These are phyloP conservation scores for Skeletonema grethae DNA, from an alignment of 108 stramenopile genomes.

Conservation along the genomic window DNA sequence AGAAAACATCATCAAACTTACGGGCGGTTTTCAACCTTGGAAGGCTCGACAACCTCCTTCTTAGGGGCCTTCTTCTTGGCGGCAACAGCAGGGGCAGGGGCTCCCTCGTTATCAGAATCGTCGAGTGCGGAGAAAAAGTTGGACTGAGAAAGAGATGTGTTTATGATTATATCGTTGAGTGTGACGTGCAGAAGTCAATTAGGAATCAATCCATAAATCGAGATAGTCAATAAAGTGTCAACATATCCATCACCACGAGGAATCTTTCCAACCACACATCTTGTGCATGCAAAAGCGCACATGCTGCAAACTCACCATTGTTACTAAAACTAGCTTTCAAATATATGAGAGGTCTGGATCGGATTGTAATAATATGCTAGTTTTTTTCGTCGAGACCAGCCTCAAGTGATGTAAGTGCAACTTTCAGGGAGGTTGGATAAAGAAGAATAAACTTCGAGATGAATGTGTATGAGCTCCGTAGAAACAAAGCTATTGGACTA, in stretches of 20 bases:
- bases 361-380: constrained; percentile 4
- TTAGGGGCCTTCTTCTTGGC: constrained; percentile 62
- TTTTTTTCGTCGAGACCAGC: constrained; percentile 7
- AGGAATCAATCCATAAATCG: neutral
- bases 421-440: neutral
- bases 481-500: neutral
- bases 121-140: constrained; percentile 91
- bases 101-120: constrained; percentile 82
- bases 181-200: neutral
- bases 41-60: constrained; percentile 59
- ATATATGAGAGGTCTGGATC: neutral
- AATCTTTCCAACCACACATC: neutral
- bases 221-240: neutral
- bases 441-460: constrained; percentile 1
- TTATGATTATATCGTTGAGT: neutral
- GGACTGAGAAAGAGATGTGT: constrained; percentile 20
- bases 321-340: constrained; percentile 5
- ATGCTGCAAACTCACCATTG: neutral
- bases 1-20: constrained; percentile 15
- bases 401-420: constrained; percentile 7
- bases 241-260: neutral
- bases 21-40: constrained; percentile 61
- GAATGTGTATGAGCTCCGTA: neutral
- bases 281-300: neutral
- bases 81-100: constrained; percentile 26